A percentile compares a stretch with the other conserved stretches of the same genome.
These are phyloP conservation scores for Mycena citricolor DNA, from an alignment of 1,284 basidiomycete genomes.

Conservation along the genomic window DNA sequence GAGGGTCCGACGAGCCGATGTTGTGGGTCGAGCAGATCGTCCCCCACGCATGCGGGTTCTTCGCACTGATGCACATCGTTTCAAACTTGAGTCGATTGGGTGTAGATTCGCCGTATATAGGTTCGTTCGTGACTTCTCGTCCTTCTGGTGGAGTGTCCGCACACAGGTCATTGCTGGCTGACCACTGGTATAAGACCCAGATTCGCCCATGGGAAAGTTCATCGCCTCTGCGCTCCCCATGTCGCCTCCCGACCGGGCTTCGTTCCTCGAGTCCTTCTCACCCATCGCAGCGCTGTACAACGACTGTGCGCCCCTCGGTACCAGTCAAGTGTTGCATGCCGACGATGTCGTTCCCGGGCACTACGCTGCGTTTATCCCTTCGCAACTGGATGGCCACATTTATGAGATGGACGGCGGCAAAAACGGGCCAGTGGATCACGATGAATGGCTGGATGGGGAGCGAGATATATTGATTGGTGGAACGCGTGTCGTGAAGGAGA, in stretches of 20 bases:
- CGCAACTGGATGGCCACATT: conserved; percentile 29
- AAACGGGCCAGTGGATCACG: conserved; percentile 35
- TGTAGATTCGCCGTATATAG: no score
- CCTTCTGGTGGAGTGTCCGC: no score
- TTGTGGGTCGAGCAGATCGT: conserved; percentile 39
- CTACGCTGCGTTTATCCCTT: conserved; percentile 35
- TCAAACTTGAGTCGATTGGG: conserved; percentile 29
- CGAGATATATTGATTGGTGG: no score
- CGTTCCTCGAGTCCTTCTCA: conserved; percentile 31
- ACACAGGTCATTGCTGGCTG: no score
- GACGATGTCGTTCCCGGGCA: conserved; percentile 34
- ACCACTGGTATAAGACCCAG: no score
- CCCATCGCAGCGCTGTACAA: conserved; percentile 33
- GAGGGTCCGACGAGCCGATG: conserved; percentile 31
- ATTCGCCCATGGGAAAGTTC: conserved; percentile 29
- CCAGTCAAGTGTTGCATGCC: conserved; percentile 25
- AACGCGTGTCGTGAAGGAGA: no score
- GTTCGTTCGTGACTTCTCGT: no score
- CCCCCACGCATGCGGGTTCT: conserved; percentile 36
- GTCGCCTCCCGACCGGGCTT: conserved; percentile 29
- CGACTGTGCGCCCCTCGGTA: conserved; percentile 30
- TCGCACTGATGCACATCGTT: conserved; percentile 34
- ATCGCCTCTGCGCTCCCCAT: conserved; percentile 28
- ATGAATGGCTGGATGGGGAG: conserved; percentile 24
- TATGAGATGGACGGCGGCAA: conserved; percentile 37